phyloP scores from a whole-genome alignment of 176 grass and related monocot genomes.

The Areca catechu region DNA sequence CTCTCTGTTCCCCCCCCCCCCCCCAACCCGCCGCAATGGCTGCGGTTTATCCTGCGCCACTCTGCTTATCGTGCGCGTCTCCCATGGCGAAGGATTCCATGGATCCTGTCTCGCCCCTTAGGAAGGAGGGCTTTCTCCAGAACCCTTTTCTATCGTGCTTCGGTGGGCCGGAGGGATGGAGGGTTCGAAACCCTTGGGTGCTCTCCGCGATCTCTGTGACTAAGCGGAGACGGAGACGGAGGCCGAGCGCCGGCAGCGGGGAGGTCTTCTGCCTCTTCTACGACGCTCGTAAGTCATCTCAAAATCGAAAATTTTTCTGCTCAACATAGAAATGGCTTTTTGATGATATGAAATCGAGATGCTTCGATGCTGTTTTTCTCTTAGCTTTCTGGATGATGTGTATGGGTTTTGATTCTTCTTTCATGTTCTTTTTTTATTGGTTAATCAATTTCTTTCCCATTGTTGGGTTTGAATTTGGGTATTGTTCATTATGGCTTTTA shows the following conservation, averaged over 20 bases:
- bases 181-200: not conserved
- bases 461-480: no score
- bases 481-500: no score
- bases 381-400: not conserved
- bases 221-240: not conserved
- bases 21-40: no score
- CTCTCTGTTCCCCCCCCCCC: not conserved
- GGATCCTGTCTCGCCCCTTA: not conserved
- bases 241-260: not conserved
- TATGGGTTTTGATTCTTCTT: not conserved
- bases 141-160: not conserved
- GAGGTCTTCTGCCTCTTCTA: conserved; percentile 3
- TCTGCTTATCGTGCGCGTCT: conserved; percentile 18
- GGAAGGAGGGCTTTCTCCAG: not conserved
- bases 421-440: not conserved
- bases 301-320: no score
- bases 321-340: no score
- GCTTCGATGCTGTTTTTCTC: no score
- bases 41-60: conserved; percentile 4
- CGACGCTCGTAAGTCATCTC: conserved; percentile 1
- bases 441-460: not conserved
- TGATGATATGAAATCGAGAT: no score
- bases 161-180: not conserved
- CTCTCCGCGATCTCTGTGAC: conserved; percentile 1
- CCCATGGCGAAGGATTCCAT: not conserved